Conservation (phyloP, 768 basidiomycete genomes). For the Agaricus subrufescens region DNA sequence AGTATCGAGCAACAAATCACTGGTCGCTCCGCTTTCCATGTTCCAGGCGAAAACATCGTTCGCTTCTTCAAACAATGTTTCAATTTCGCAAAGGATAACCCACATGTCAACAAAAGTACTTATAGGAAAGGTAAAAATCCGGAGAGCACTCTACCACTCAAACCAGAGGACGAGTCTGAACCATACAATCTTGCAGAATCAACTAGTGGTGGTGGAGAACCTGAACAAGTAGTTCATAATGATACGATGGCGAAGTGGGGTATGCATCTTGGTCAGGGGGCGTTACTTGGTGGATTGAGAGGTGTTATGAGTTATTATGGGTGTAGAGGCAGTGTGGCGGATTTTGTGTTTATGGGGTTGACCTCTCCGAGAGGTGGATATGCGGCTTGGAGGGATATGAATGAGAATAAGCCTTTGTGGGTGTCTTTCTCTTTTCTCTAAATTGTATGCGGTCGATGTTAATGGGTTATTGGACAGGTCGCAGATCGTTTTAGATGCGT, state of each 20-base stretch:
- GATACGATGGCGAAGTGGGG: background rate
- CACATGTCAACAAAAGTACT: background rate
- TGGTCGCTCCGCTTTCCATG: background rate
- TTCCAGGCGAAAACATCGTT: background rate
- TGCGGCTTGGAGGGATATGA: background rate
- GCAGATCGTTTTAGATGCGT: background rate
- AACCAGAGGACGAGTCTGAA: background rate
- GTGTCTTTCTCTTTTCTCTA: background rate
- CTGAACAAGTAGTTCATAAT: background rate
- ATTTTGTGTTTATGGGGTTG: slow-evolving; percentile 1
- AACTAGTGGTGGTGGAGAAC: background rate
- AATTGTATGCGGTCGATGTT: background rate
- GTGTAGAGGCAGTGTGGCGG: background rate
- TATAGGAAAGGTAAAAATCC: background rate
- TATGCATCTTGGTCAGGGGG: background rate
- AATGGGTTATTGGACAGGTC: background rate
- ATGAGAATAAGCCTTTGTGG: background rate
- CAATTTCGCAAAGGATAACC: background rate
- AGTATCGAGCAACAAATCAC: slow-evolving; percentile 2
- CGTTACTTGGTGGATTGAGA: background rate
- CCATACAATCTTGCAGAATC: background rate
- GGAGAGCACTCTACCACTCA: background rate
- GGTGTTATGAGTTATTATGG: slow-evolving; percentile 8
- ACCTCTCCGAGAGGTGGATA: background rate
- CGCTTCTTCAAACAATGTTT: background rate